Evolutionary conservation across 768 basidiomycete species (phyloP), one percentile per base, ranked within the genome.

Genomic region (Auriculariales sp.): DNA sequence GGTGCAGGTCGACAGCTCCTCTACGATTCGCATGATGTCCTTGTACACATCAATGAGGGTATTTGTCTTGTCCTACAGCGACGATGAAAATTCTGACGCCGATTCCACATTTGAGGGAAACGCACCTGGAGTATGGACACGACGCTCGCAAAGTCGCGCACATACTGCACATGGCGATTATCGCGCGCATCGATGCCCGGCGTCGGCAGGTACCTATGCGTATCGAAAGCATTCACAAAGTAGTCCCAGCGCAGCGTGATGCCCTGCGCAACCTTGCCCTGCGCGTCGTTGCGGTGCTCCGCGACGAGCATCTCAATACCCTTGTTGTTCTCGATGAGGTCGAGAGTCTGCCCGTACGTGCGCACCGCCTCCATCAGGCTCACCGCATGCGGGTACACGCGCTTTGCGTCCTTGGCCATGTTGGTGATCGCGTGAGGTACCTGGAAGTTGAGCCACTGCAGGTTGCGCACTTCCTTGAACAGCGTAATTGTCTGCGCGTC

Each of bases 301-400:
- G 93, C 94, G 2, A 97, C 83, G 33, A 99, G 72, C 75, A 89
- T 89, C 62, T 91, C 88, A 57, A 97, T 92, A 2, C 82, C 90
- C 64, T 83, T 83, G 62, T 97, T 89, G 35, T 73, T 74, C 61
- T 95, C 85, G 57, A 98, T 83, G 57, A 97, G 67, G 62, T 91
- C 89, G 62, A 95, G 67, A 0, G 90, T 95, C 69, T 99, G 95
- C 17, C 86, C 85, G 65, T 99, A 98, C 27, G 91, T 97, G 62
- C 93, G 71, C n/a, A 98, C 91, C 0, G 92, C 94, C 71, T 99
- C 95, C 94, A 98, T 98, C 64, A 91, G 65, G 59, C 88, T 91
- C 56, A 98, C 94, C 2, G 95, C 95, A 69, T 97, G 92, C 0
- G 93, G 93, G 62, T 99, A 99, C 53, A 98, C 93, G 57, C 91